phyloP scores from a whole-genome alignment of 2,329 filamentous ascomycete genomes.

The Colletotrichum sp. region DNA sequence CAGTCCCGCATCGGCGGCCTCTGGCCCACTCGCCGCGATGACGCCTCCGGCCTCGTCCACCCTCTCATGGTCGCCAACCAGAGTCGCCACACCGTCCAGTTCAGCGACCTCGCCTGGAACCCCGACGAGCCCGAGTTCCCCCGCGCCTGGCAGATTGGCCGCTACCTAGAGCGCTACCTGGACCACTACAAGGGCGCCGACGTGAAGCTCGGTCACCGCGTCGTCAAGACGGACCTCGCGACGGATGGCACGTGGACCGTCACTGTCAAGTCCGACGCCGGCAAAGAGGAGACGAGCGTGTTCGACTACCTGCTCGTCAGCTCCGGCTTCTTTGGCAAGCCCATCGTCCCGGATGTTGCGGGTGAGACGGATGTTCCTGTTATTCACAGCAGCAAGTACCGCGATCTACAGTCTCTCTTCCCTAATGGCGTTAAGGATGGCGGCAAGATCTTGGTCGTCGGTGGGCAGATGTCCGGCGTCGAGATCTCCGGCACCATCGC shows the following conservation, averaged over 20 bases:
- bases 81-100: slow-evolving; percentile 76
- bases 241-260: slow-evolving; percentile 45
- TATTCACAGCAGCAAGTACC: slow-evolving; percentile 73
- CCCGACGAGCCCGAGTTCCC: slow-evolving; percentile 68
- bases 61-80: slow-evolving; percentile 77
- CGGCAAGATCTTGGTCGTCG: slow-evolving; percentile 74
- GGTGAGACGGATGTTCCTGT: slow-evolving; percentile 48
- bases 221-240: slow-evolving; percentile 44
- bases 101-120: slow-evolving; percentile 76
- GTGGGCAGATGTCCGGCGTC: slow-evolving; percentile 83
- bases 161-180: slow-evolving; percentile 71
- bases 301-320: slow-evolving; percentile 78
- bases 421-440: slow-evolving; percentile 37
- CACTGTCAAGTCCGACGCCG: slow-evolving; percentile 35
- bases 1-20: slow-evolving; percentile 73
- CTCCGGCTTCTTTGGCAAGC: slow-evolving; percentile 77
- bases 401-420: slow-evolving; percentile 57
- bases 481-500: slow-evolving; percentile 79
- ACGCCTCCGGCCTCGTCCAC: slow-evolving; percentile 59
- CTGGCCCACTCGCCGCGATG: slow-evolving; percentile 67
- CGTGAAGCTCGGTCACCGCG: slow-evolving; percentile 54
- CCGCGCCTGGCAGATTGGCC: slow-evolving; percentile 76
- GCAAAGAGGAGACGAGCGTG: slow-evolving; percentile 44
- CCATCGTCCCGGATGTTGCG: slow-evolving; percentile 52
- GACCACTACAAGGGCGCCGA: slow-evolving; percentile 55